Evolutionary conservation across 1,284 basidiomycete genomes (phyloP), one percentile per base, ranked within the genome.

Genomic region (Boletus semigastroideus): DNA sequence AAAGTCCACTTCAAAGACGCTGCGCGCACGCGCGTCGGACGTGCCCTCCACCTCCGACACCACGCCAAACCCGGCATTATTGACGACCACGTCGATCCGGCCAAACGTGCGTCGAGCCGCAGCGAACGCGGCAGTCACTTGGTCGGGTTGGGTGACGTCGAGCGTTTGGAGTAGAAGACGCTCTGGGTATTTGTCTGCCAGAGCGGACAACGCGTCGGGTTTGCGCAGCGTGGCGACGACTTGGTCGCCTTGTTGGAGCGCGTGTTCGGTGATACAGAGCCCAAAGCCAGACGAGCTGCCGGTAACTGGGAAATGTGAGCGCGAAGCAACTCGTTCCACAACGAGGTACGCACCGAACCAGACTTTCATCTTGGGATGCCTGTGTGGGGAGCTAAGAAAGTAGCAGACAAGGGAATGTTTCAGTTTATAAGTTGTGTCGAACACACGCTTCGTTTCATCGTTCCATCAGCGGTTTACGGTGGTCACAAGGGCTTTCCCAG

Each of bases 41-140:
- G 46, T 47, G 14, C 50, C 51, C 17, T 65, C 64, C 1, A 52
- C 30, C 27, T 66, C 63, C 3, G 45, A 41, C 2, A 49, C 0
- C 1, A 55, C 12, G 3, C 39, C 22, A 11, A 53, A 45, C 4
- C 63, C 61, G 1, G 75, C 74, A 47, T 77, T 78, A 60, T 75
- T 78, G 44, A 74, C 67, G 4, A 78, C 74, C n/a, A 76, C 65
- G 49, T 77, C 73, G 42, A 77, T 49, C 12, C 69, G 61, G 12
- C 74, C 76, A 49, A 76, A 75, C 14, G 39, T 51, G 10, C 59
- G 59, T 41, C 58, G 58, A 3, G 66, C 62, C 6, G 58, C 54
- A 6, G 58, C 51, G 38, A 78, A 77, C 0, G 70, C 74, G 0
- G 49, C 55, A 2, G 19, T 50, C 48, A 77, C 67, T 3, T 59